These are phyloP conservation scores for Cladosporium sp. DNA, from an alignment of 2,329 filamentous ascomycete species.

Conservation along the genomic window DNA sequence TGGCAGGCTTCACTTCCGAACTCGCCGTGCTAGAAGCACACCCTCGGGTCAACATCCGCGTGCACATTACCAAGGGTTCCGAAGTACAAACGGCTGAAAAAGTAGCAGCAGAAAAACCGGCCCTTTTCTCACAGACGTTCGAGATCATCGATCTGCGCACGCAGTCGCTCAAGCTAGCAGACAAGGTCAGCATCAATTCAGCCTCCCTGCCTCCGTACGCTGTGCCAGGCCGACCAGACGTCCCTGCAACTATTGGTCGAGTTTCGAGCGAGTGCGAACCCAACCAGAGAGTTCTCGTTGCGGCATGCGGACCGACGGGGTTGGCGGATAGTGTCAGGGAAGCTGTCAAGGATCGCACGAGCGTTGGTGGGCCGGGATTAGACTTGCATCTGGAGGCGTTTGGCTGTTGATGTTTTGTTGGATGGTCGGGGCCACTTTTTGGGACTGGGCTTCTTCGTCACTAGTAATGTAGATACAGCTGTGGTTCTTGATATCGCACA, in stretches of 20 bases:
- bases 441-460: too few species aligned
- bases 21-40: slow-evolving; percentile 44
- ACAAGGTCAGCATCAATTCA: neutral
- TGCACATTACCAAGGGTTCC: slow-evolving; percentile 45
- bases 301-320: slow-evolving; percentile 28
- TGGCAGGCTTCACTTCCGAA: slow-evolving; percentile 51
- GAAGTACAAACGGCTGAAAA: neutral
- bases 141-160: neutral
- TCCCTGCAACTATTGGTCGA: slow-evolving; percentile 13
- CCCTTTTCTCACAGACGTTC: neutral
- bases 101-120: neutral
- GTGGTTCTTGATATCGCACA: too few species aligned
- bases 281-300: slow-evolving; percentile 16
- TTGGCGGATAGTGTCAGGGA: slow-evolving; percentile 14
- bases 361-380: slow-evolving; percentile 16
- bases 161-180: neutral
- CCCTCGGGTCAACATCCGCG: slow-evolving; percentile 43
- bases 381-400: slow-evolving; percentile 22
- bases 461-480: too few species aligned
- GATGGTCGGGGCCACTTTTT: too few species aligned
- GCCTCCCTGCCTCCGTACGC: neutral
- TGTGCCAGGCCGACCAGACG: slow-evolving; percentile 12
- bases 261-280: slow-evolving; percentile 5
- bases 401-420: slow-evolving; percentile 10
- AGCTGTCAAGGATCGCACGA: slow-evolving; percentile 13